phyloP scores from a whole-genome alignment of 1,139 yeast species.

The Pichia sp. region DNA sequence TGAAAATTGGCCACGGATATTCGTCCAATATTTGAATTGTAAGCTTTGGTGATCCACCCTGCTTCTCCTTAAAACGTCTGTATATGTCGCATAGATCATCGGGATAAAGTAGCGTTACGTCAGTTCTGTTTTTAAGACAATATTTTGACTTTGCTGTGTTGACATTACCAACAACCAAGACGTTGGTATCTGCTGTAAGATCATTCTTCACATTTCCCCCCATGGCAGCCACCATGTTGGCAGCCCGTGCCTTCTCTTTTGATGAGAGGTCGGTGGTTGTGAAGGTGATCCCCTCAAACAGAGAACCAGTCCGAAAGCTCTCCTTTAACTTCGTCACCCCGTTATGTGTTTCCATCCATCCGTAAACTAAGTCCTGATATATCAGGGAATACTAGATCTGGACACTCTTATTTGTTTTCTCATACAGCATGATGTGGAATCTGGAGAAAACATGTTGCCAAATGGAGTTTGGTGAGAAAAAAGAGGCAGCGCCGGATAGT shows the following conservation, averaged over 20 bases:
- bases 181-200: constrained; percentile 63
- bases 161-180: constrained; percentile 63
- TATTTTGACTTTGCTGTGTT: constrained; percentile 66
- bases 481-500: constrained; percentile 1
- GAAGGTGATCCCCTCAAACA: constrained; percentile 19
- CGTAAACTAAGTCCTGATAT: not conserved
- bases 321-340: not conserved
- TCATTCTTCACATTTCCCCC: constrained; percentile 64
- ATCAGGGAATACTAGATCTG: not conserved
- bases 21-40: constrained; percentile 23
- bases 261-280: constrained; percentile 16
- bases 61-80: constrained; percentile 13
- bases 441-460: not conserved
- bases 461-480: not conserved
- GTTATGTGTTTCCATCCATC: constrained; percentile 1
- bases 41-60: constrained; percentile 29
- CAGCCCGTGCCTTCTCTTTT: constrained; percentile 29
- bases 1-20: constrained; percentile 25
- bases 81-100: constrained; percentile 45
- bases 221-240: constrained; percentile 45
- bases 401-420: not conserved
- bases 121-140: constrained; percentile 56
- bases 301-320: not conserved
- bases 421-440: not conserved
- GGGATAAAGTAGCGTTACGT: constrained; percentile 53